These are phyloP conservation scores for Pachyrhizus erosus DNA, from an alignment of 306 rosid species.

Conservation along the genomic window DNA sequence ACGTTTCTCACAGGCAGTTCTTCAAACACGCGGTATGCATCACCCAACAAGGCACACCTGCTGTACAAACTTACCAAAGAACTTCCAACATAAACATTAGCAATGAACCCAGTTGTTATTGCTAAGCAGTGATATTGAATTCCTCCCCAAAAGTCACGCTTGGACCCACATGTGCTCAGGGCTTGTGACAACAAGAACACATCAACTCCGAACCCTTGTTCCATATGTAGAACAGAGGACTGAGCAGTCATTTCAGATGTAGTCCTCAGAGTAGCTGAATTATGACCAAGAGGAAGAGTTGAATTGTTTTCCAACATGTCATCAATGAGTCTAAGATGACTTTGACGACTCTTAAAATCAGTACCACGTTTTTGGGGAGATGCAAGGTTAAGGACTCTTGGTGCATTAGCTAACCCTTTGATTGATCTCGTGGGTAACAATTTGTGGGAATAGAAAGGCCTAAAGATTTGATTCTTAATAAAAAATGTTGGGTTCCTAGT, in stretches of 20 bases:
- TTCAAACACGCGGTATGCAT: conserved; percentile 61
- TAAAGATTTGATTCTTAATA: background rate
- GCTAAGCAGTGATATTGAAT: conserved; percentile 77
- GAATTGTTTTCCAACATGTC: conserved; percentile 49
- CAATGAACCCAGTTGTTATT: conserved; percentile 61
- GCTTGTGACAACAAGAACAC: conserved; percentile 62
- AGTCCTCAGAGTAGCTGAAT: conserved; percentile 16
- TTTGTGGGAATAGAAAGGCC: conserved; percentile 48
- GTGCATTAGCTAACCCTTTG: conserved; percentile 48
- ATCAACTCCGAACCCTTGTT: conserved; percentile 48
- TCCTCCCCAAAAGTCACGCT: conserved; percentile 61
- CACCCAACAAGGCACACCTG: conserved; percentile 55
- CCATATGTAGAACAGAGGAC: conserved; percentile 38
- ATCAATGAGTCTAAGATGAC: conserved; percentile 74
- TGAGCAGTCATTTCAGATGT: conserved; percentile 32
- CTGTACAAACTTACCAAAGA: conserved; percentile 74
- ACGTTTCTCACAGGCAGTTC: conserved; percentile 83
- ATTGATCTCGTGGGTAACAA: conserved; percentile 30
- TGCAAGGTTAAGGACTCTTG: conserved; percentile 62
- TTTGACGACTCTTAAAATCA: conserved; percentile 44
- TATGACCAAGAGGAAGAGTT: background rate
- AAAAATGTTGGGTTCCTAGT: background rate
- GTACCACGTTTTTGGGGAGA: conserved; percentile 41
- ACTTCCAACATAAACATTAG: conserved; percentile 79
- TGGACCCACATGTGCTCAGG: conserved; percentile 62